A percentile compares a stretch with the other conserved stretches of the same genome.
Evolutionary conservation across 192 early-diverging fungal genomes (phyloP).

Genomic region (Cladochytrium replicatum): DNA sequence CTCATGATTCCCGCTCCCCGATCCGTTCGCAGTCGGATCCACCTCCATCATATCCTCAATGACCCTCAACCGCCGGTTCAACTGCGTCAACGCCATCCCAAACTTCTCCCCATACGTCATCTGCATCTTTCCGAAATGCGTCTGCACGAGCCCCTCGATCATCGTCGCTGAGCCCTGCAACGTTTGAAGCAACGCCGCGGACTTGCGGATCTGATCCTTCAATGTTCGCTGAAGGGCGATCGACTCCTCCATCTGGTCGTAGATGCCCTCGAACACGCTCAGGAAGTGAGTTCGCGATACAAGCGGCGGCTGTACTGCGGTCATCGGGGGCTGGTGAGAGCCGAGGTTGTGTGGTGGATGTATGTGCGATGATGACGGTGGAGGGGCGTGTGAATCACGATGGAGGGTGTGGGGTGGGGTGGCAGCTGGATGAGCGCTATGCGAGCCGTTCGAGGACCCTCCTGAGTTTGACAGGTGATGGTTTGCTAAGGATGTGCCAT

Average conservation of each 20-base stretch:
- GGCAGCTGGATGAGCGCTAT: too few species aligned
- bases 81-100: slow-evolving; percentile 43
- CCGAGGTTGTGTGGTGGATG: slow-evolving; percentile 7
- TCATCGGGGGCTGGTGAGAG: slow-evolving; percentile 23
- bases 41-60: slow-evolving; percentile 24
- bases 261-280: slow-evolving; percentile 34
- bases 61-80: slow-evolving; percentile 29
- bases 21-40: too few species aligned
- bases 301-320: slow-evolving; percentile 24
- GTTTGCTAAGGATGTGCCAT: too few species aligned
- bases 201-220: slow-evolving; percentile 67
- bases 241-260: slow-evolving; percentile 49
- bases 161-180: slow-evolving; percentile 61
- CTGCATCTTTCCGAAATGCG: slow-evolving; percentile 66
- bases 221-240: slow-evolving; percentile 52
- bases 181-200: slow-evolving; percentile 59
- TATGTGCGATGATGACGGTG: slow-evolving; percentile 8
- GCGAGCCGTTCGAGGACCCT: too few species aligned
- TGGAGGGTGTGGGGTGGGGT: too few species aligned
- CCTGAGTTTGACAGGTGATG: too few species aligned
- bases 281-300: slow-evolving; percentile 8
- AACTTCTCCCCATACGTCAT: slow-evolving; percentile 42
- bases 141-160: slow-evolving; percentile 69
- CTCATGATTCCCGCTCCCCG: too few species aligned
- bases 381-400: too few species aligned